Percentiles rank a stretch among this genome's conserved stretches.
Evolutionary conservation across 345 rosid species (phyloP).

Genomic region (Hibiscus tridactylites): DNA sequence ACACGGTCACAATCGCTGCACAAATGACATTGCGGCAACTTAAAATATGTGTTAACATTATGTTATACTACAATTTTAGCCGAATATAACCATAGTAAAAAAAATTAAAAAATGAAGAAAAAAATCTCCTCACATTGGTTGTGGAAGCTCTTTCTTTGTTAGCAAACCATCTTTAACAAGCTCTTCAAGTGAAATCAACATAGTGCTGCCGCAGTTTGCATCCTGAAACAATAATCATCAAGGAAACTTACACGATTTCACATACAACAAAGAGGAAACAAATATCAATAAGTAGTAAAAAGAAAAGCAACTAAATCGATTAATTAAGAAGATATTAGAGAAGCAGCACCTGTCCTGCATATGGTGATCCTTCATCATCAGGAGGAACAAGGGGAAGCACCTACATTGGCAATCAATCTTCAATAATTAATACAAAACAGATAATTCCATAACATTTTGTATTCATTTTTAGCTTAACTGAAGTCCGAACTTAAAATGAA

Average conservation of each 20-base stretch:
- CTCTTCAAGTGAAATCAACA: slow-evolving; percentile 89
- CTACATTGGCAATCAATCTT: slow-evolving; percentile 25
- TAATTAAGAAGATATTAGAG: background rate
- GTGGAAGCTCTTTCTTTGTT: slow-evolving; percentile 60
- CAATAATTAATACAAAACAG: background rate
- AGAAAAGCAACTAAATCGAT: background rate
- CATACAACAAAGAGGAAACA: background rate
- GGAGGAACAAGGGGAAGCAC: slow-evolving; percentile 98
- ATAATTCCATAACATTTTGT: background rate
- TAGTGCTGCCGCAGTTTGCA: slow-evolving; percentile 87
- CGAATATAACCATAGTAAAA: background rate
- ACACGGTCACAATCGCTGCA: slow-evolving; percentile 59
- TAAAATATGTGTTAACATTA: background rate
- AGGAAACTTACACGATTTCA: background rate
- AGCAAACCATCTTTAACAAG: slow-evolving; percentile 80
- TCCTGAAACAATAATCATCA: slow-evolving; percentile 38
- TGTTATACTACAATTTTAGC: background rate
- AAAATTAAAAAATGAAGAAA: background rate
- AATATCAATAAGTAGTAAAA: background rate
- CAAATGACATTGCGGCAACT: background rate
- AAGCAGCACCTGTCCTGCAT: slow-evolving; percentile 71
- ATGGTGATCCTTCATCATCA: slow-evolving; percentile 77
- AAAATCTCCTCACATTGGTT: slow-evolving; percentile 41
- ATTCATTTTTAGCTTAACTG: background rate
- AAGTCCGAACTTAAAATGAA: background rate